These are phyloP conservation scores for Geotrichum ghanense DNA, from an alignment of 805 yeast genomes.

Conservation along the genomic window DNA sequence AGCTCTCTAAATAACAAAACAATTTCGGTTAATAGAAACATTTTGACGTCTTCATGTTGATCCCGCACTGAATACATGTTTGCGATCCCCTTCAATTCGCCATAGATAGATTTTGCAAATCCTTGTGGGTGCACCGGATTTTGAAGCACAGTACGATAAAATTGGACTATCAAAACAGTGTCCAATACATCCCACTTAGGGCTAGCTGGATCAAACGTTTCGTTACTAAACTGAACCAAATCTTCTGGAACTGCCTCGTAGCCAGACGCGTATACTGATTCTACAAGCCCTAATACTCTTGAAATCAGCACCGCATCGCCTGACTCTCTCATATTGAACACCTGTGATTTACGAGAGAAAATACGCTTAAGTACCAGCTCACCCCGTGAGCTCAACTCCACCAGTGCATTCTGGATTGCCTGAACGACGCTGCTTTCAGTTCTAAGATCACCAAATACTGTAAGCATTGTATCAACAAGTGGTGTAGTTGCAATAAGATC, in stretches of 20 bases:
- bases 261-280: constrained; percentile 18
- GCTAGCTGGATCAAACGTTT: constrained; percentile 8
- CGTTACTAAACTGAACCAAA: constrained; percentile 17
- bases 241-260: constrained; percentile 19
- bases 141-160: neutral
- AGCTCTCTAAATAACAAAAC: constrained; percentile 18
- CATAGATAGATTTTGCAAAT: constrained; percentile 13
- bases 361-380: constrained; percentile 24
- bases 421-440: constrained; percentile 14
- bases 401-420: constrained; percentile 16
- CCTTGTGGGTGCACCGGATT: constrained; percentile 2
- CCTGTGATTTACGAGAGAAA: constrained; percentile 17
- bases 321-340: constrained; percentile 9
- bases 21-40: constrained; percentile 18
- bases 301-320: constrained; percentile 18
- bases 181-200: neutral
- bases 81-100: constrained; percentile 13
- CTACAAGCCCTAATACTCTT: constrained; percentile 22
- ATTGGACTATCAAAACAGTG: neutral
- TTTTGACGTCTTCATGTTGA: constrained; percentile 5
- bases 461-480: constrained; percentile 18
- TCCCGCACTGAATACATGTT: constrained; percentile 12
- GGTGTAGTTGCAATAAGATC: constrained; percentile 27
- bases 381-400: constrained; percentile 18
- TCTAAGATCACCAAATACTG: constrained; percentile 9